Evolutionary conservation across 108 stramenopile genomes (phyloP).

Genomic region (Nitzschia sp.): DNA sequence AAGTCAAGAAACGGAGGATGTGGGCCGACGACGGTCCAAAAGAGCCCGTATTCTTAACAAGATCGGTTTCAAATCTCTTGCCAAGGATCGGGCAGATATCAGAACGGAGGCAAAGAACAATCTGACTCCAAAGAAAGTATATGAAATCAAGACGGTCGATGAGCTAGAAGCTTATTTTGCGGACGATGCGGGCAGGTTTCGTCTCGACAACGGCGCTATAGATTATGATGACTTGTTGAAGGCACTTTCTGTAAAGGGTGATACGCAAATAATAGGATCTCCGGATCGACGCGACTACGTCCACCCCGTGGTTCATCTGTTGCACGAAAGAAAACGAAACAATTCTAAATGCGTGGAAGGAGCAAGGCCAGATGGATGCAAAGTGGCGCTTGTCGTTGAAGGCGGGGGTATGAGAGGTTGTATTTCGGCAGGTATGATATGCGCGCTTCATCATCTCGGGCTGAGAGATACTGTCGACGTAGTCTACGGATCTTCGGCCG

Average conservation of each 20-base stretch:
- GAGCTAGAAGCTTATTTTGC: constrained; percentile 28
- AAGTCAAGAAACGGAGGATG: too few species aligned
- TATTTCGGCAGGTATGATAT: constrained; percentile 93
- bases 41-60: constrained; percentile 1
- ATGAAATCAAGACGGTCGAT: constrained; percentile 3
- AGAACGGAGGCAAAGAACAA: neutral
- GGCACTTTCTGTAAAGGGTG: constrained; percentile 64
- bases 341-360: constrained; percentile 28
- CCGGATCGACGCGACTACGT: constrained; percentile 50
- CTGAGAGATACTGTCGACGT: constrained; percentile 85
- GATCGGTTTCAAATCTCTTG: constrained; percentile 3
- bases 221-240: constrained; percentile 61
- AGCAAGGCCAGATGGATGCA: constrained; percentile 36
- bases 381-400: constrained; percentile 91
- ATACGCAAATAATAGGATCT: constrained; percentile 81
- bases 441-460: constrained; percentile 84
- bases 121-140: neutral
- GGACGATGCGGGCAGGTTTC: constrained; percentile 48
- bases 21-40: neutral
- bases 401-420: constrained; percentile 98
- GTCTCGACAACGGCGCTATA: constrained; percentile 42
- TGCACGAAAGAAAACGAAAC: constrained; percentile 57
- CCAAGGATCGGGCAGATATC: constrained; percentile 5
- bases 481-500: constrained; percentile 93
- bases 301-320: constrained; percentile 74